phyloP scores from a whole-genome alignment of 164 flowering plant genomes.

The Vitis amurensis region DNA sequence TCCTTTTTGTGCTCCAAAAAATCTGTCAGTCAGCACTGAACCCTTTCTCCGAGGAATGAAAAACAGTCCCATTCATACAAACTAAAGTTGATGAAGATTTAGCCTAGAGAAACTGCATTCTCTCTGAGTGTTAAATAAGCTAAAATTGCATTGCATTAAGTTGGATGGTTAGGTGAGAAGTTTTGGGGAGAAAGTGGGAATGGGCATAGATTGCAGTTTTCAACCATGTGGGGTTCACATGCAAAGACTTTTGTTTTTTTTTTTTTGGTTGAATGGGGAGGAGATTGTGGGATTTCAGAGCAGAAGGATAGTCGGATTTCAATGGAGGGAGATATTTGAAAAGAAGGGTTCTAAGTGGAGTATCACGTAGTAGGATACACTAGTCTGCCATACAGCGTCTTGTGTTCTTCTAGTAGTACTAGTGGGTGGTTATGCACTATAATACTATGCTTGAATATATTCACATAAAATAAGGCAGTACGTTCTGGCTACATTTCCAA shows the following conservation, averaged over 20 bases:
- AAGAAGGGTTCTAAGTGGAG: neutral
- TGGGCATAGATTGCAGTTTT: conserved; percentile 17
- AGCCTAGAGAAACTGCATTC: conserved; percentile 11
- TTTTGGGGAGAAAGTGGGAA: conserved; percentile 17
- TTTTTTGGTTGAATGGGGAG: neutral
- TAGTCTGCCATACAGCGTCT: conserved; percentile 17
- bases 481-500: neutral
- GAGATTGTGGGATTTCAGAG: conserved; percentile 24
- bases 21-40: neutral
- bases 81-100: neutral
- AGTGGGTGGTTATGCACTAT: neutral
- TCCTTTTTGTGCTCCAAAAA: neutral
- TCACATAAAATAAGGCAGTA: neutral
- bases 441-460: neutral
- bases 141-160: conserved; percentile 7
- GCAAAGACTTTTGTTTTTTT: conserved; percentile 12
- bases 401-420: conserved; percentile 23
- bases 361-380: conserved; percentile 14
- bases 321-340: conserved; percentile 10
- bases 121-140: neutral
- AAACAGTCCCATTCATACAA: neutral
- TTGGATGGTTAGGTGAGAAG: conserved; percentile 18
- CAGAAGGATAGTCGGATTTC: conserved; percentile 17
- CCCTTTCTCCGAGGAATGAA: neutral
- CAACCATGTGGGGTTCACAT: conserved; percentile 24